phyloP scores from a whole-genome alignment of 192 early-diverging fungal species.

The Mortierella antarctica region DNA sequence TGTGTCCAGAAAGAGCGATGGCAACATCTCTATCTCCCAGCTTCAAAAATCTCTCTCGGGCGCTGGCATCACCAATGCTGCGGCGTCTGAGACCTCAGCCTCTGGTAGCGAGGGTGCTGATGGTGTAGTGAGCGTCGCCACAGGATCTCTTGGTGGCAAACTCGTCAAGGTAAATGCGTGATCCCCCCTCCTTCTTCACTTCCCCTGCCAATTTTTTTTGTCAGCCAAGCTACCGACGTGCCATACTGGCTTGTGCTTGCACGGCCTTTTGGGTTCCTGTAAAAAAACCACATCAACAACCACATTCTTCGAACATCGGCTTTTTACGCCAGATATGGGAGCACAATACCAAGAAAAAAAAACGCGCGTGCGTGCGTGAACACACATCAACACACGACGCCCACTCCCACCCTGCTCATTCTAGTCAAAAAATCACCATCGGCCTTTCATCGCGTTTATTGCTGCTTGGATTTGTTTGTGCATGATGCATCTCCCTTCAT shows the following conservation, averaged over 20 bases:
- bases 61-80: background rate
- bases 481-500: background rate
- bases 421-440: no score
- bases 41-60: slow-evolving; percentile 16
- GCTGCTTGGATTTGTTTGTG: background rate
- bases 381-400: no score
- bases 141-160: slow-evolving; percentile 42
- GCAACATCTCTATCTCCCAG: slow-evolving; percentile 20
- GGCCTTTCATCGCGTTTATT: no score
- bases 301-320: no score
- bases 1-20: slow-evolving; percentile 15
- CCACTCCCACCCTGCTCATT: no score
- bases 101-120: slow-evolving; percentile 15
- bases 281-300: no score
- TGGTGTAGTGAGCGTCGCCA: slow-evolving; percentile 25
- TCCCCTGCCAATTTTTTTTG: background rate
- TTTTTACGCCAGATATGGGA: no score
- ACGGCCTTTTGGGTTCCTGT: background rate
- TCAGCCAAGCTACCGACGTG: background rate
- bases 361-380: no score
- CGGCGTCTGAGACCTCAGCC: background rate
- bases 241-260: background rate
- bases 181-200: background rate
- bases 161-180: slow-evolving; percentile 22
- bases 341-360: no score